Conservation (phyloP, 352 stramenopile genomes). For the Aphanomyces stellatus region DNA sequence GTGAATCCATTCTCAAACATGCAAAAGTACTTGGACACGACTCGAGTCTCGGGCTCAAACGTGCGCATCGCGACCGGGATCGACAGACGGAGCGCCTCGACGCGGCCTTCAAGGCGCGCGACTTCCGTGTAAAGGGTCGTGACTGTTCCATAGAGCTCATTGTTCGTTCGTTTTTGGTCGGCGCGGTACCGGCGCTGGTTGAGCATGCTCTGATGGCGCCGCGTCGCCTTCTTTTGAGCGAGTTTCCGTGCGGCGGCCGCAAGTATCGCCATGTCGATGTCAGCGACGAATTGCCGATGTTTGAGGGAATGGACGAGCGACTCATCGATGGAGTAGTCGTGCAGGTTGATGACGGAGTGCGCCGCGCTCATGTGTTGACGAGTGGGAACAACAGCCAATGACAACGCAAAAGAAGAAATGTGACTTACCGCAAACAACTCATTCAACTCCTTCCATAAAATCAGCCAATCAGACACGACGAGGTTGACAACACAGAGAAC, state of each 20-base stretch:
- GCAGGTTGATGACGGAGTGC: too few relatives aligned
- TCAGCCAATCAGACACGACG: too few relatives aligned
- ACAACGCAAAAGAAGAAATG: too few relatives aligned
- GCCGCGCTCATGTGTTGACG: too few relatives aligned
- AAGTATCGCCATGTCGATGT: too few relatives aligned
- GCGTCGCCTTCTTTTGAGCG: not conserved
- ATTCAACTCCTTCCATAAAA: too few relatives aligned
- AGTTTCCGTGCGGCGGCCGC: not conserved
- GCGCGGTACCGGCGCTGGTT: constrained; percentile 14
- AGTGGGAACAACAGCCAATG: too few relatives aligned
- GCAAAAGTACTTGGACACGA: constrained; percentile 12
- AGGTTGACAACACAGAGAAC: too few relatives aligned
- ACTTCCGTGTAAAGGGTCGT: not conserved
- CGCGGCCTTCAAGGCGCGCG: constrained; percentile 4
- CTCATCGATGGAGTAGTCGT: too few relatives aligned
- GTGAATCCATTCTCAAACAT: not conserved
- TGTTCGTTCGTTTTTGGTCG: constrained; percentile 1
- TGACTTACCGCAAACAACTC: too few relatives aligned
- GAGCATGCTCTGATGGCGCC: not conserved
- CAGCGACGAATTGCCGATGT: too few relatives aligned
- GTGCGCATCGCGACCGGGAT: not conserved
- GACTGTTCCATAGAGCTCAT: not conserved
- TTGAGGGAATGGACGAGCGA: too few relatives aligned
- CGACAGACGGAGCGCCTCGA: constrained; percentile 5
- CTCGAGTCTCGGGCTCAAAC: not conserved